Percentiles rank a stretch among this genome's conserved stretches.
phyloP scores from a whole-genome alignment of 2,329 filamentous ascomycete genomes.

The Madurella mycetomatis region DNA sequence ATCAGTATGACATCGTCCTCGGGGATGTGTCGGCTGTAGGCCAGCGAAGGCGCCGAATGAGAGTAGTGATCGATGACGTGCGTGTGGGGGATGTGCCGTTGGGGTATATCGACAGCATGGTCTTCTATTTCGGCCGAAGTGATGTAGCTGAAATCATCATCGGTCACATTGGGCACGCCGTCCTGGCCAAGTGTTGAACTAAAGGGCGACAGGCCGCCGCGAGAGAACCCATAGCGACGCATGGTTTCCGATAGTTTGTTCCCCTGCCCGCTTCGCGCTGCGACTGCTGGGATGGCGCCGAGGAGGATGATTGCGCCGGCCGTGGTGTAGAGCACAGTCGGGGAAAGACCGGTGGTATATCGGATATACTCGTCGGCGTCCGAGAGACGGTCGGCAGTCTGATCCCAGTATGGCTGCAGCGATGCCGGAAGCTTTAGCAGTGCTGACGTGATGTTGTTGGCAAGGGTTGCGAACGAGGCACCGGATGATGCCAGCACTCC shows the following conservation, averaged over 20 bases:
- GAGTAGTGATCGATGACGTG: conserved; percentile 17
- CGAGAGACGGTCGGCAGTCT: conserved; percentile 46
- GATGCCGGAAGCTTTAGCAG: conserved; percentile 39
- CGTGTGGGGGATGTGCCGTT: conserved; percentile 25
- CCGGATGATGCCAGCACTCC: conserved; percentile 56
- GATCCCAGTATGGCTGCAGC: conserved; percentile 52
- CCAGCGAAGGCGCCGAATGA: conserved; percentile 30
- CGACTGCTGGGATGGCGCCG: conserved; percentile 40
- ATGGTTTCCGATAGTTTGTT: conserved; percentile 34
- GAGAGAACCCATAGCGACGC: conserved; percentile 52
- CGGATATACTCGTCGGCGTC: conserved; percentile 49
- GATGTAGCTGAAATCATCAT: conserved; percentile 77
- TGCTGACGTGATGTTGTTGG: conserved; percentile 48
- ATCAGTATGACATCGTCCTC: conserved; percentile 65
- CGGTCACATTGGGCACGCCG: conserved; percentile 59
- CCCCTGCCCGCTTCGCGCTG: conserved; percentile 24
- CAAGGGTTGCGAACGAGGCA: conserved; percentile 48
- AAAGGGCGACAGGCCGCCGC: conserved; percentile 46
- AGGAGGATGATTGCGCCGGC: conserved; percentile 46
- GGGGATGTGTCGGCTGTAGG: conserved; percentile 18
- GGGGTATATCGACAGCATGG: conserved; percentile 32
- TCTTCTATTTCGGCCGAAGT: conserved; percentile 67
- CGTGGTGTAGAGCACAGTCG: conserved; percentile 47
- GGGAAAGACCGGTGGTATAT: conserved; percentile 47
- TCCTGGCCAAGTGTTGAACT: conserved; percentile 40